Evolutionary conservation across 208 protist species (phyloP).

Genomic region (Trypanosoma cruzi): DNA sequence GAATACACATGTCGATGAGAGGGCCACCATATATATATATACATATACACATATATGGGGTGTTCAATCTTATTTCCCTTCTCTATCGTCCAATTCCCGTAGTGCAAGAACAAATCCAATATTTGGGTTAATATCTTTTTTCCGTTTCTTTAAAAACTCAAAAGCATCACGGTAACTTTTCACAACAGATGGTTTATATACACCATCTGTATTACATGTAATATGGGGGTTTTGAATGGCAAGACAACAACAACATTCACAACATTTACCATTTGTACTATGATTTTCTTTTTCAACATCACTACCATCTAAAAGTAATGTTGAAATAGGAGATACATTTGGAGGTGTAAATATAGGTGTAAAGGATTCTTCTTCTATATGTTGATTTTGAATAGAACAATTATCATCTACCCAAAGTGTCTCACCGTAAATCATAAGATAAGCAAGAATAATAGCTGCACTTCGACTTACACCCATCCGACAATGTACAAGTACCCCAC

Average conservation of each 20-base stretch:
- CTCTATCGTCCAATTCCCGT: slow-evolving; percentile 41
- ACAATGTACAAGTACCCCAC: slow-evolving; percentile 83
- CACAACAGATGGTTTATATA: neutral
- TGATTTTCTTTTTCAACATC: neutral
- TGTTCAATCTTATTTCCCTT: neutral
- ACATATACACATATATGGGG: neutral
- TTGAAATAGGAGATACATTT: neutral
- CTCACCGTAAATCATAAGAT: slow-evolving; percentile 79
- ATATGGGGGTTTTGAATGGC: neutral
- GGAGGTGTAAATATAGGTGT: neutral
- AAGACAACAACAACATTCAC: slow-evolving; percentile 28
- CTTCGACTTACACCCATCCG: slow-evolving; percentile 84
- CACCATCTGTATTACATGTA: neutral
- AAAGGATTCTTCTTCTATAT: neutral
- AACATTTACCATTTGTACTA: neutral
- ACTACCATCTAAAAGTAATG: neutral
- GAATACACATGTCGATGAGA: neutral
- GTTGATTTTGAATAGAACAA: neutral
- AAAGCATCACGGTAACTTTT: slow-evolving; percentile 74
- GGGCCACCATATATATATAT: neutral
- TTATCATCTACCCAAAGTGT: slow-evolving; percentile 17
- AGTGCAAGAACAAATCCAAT: slow-evolving; percentile 83
- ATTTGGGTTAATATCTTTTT: slow-evolving; percentile 84
- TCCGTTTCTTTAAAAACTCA: slow-evolving; percentile 54
- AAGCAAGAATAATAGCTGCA: slow-evolving; percentile 74